These are phyloP conservation scores for Colletotrichum theobromicola DNA, from an alignment of 2,329 filamentous ascomycete genomes.

Conservation along the genomic window DNA sequence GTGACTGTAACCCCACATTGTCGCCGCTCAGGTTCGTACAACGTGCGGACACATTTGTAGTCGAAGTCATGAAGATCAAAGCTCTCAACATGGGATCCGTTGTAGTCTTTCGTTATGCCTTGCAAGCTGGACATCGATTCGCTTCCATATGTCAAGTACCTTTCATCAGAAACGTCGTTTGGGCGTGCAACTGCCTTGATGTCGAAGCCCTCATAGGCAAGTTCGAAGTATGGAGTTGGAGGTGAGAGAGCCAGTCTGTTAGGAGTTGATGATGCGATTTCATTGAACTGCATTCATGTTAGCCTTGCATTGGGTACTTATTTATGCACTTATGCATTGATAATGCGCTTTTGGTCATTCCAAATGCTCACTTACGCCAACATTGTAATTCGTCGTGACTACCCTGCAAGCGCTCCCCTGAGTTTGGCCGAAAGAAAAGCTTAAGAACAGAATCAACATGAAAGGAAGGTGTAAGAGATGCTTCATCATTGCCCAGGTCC, in stretches of 20 bases:
- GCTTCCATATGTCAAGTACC: neutral
- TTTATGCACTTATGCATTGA: no score
- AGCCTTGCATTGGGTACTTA: accelerated
- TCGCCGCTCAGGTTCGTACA: neutral
- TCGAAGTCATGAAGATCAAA: neutral
- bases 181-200: neutral
- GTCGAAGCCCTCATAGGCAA: neutral
- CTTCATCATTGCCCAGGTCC: neutral
- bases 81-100: neutral
- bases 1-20: neutral
- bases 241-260: neutral
- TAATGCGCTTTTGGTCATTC: neutral
- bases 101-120: neutral
- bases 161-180: neutral
- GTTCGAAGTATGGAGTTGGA: neutral
- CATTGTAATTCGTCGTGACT: neutral
- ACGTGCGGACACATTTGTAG: neutral
- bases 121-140: neutral
- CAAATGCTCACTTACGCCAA: neutral
- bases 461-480: neutral
- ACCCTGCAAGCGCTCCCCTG: neutral
- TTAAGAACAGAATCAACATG: neutral
- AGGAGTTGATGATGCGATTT: neutral
- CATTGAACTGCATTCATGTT: neutral
- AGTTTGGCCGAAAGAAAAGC: neutral